These are phyloP conservation scores for Phialemoniopsis sp. DNA, from an alignment of 2,329 filamentous ascomycete genomes.

Conservation along the genomic window DNA sequence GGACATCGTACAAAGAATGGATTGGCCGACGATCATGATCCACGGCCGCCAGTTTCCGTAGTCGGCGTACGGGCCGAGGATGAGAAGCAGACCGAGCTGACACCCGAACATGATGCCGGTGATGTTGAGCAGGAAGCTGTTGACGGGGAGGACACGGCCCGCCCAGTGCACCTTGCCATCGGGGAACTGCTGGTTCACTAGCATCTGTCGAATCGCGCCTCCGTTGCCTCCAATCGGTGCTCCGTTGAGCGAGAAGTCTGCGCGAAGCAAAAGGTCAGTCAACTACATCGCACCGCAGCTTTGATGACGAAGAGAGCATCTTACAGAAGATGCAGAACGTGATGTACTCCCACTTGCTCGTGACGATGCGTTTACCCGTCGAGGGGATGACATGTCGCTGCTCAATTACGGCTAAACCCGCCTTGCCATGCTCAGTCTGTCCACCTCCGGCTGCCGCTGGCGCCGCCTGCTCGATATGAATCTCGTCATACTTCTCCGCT, in stretches of 20 bases:
- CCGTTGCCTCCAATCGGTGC: conserved; percentile 1
- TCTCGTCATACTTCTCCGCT: too few species aligned
- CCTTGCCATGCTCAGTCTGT: background rate
- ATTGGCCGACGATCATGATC: conserved; percentile 13
- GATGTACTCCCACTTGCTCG: conserved; percentile 3
- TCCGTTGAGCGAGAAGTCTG: conserved; percentile 1
- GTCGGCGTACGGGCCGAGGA: conserved; percentile 15
- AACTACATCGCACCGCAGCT: too few species aligned
- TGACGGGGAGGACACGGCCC: background rate
- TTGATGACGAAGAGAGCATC: too few species aligned
- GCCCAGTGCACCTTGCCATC: conserved; percentile 1
- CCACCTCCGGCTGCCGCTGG: too few species aligned
- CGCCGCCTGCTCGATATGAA: too few species aligned
- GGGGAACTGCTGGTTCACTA: conserved; percentile 1
- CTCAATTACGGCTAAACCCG: conserved; percentile 1
- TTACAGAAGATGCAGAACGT: conserved; percentile 3
- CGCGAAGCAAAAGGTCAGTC: background rate
- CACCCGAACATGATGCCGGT: conserved; percentile 14
- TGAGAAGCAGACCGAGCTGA: conserved; percentile 12
- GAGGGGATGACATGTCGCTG: conserved; percentile 1
- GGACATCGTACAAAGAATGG: background rate
- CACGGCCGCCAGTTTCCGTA: conserved; percentile 15
- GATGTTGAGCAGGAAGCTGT: conserved; percentile 10
- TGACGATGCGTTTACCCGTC: conserved; percentile 1
- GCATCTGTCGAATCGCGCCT: background rate